Conservation (phyloP, 768 basidiomycete species). For the Calocybe indica region DNA sequence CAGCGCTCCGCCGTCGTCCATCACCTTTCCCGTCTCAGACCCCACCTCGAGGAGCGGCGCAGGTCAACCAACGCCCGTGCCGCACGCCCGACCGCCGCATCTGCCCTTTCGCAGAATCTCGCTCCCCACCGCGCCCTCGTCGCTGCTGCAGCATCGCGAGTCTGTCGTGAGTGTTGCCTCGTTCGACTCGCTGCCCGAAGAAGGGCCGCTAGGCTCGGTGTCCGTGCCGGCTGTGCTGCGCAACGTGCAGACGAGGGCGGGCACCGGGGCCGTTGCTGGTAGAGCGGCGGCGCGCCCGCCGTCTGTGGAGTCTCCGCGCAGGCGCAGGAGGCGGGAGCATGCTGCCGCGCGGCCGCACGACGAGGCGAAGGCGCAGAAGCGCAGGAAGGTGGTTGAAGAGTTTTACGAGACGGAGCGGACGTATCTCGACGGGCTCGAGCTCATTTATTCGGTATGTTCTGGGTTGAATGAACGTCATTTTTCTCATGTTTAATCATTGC, state of each 20-base stretch:
- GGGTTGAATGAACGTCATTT: neutral
- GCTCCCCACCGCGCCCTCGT: slow-evolving; percentile 42
- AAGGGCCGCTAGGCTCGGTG: slow-evolving; percentile 20
- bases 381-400: slow-evolving; percentile 69
- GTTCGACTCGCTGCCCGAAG: slow-evolving; percentile 65
- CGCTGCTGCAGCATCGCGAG: slow-evolving; percentile 42
- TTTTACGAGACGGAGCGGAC: slow-evolving; percentile 77
- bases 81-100: slow-evolving; percentile 37
- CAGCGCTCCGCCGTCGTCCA: slow-evolving; percentile 12
- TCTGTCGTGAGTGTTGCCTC: slow-evolving; percentile 70
- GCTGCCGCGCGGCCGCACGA: slow-evolving; percentile 34
- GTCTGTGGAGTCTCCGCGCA: slow-evolving; percentile 33
- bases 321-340: slow-evolving; percentile 30
- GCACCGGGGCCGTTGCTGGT: slow-evolving; percentile 13
- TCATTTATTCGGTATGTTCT: slow-evolving; percentile 70
- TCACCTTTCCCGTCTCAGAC: slow-evolving; percentile 22
- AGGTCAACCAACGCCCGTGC: slow-evolving; percentile 10
- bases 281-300: slow-evolving; percentile 18
- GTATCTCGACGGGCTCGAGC: slow-evolving; percentile 77
- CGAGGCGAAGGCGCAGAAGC: slow-evolving; percentile 47
- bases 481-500: neutral
- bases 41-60: slow-evolving; percentile 10
- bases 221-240: slow-evolving; percentile 26
- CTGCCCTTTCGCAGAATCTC: slow-evolving; percentile 63
- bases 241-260: slow-evolving; percentile 18